A percentile compares a stretch with the other conserved stretches of the same genome.
Evolutionary conservation across 495 filamentous ascomycete genomes (phyloP).

Genomic region (Pseudotulostoma volvatum): DNA sequence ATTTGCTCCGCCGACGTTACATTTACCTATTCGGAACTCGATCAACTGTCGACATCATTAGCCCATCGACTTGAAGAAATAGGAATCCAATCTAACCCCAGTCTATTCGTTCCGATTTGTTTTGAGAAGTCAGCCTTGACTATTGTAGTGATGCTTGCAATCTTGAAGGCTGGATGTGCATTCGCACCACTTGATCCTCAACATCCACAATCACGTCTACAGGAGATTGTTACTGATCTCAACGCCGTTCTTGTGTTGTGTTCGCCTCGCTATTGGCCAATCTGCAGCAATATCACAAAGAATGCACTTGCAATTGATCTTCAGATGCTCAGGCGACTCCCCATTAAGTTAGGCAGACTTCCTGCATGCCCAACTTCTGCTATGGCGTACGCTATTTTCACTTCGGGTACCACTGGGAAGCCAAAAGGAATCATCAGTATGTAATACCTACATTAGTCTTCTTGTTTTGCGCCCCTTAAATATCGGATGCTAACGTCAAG

Average conservation of each 20-base stretch:
- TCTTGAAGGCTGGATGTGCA: slow-evolving; percentile 33
- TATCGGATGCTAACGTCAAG: not conserved
- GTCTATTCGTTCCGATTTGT: slow-evolving; percentile 24
- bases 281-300: not conserved
- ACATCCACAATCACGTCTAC: slow-evolving; percentile 31
- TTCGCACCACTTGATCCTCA: slow-evolving; percentile 36
- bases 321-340: not conserved
- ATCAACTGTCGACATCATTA: slow-evolving; percentile 11
- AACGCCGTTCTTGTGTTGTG: slow-evolving; percentile 25
- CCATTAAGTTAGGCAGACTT: not conserved
- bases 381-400: slow-evolving; percentile 4
- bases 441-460: not conserved
- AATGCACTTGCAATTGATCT: slow-evolving; percentile 1
- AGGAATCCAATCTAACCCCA: not conserved
- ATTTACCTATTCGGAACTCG: slow-evolving; percentile 18
- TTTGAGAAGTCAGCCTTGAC: slow-evolving; percentile 30
- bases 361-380: not conserved
- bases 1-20: slow-evolving; percentile 21
- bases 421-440: slow-evolving; percentile 5
- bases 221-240: slow-evolving; percentile 31
- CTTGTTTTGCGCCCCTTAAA: too few species aligned
- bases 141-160: slow-evolving; percentile 22
- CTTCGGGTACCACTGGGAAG: slow-evolving; percentile 4
- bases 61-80: slow-evolving; percentile 10
- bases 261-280: not conserved